A percentile compares a stretch with the other conserved stretches of the same genome.
Evolutionary conservation across 371 early-diverging fungal genomes (phyloP).

Genomic region (Mortierella sp.): DNA sequence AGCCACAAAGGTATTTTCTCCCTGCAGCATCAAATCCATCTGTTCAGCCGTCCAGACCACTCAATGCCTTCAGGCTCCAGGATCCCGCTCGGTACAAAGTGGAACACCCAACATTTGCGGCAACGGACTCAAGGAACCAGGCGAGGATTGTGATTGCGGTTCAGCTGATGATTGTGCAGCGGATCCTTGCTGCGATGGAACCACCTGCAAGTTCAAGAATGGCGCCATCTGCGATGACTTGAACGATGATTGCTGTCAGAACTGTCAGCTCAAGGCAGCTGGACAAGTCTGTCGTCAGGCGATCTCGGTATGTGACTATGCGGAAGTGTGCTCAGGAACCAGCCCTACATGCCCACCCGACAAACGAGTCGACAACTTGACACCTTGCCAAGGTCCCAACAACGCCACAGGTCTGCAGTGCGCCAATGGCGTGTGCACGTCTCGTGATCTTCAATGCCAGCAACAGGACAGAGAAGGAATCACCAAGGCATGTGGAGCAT

Average conservation of each 20-base stretch:
- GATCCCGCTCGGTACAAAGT: slow-evolving; percentile 52
- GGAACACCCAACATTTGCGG: slow-evolving; percentile 86
- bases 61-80: slow-evolving; percentile 68
- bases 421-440: slow-evolving; percentile 93
- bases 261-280: slow-evolving; percentile 75
- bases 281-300: slow-evolving; percentile 79
- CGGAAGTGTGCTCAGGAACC: slow-evolving; percentile 83
- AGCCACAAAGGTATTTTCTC: slow-evolving; percentile 64
- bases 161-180: slow-evolving; percentile 73
- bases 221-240: slow-evolving; percentile 76
- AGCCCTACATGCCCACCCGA: slow-evolving; percentile 82
- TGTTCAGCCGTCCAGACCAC: slow-evolving; percentile 63
- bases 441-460: slow-evolving; percentile 83
- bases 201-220: slow-evolving; percentile 82
- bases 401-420: slow-evolving; percentile 65
- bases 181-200: slow-evolving; percentile 85
- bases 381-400: slow-evolving; percentile 60
- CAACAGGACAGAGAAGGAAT: slow-evolving; percentile 66
- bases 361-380: slow-evolving; percentile 71
- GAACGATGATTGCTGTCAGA: slow-evolving; percentile 86
- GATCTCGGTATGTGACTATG: slow-evolving; percentile 83
- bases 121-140: slow-evolving; percentile 90
- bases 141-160: slow-evolving; percentile 96
- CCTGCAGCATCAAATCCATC: slow-evolving; percentile 81
- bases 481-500: slow-evolving; percentile 46